A percentile compares a stretch with the other conserved stretches of the same genome.
Conservation (phyloP, 139 green algal genomes). For the Raphidocelis subcapitata region DNA sequence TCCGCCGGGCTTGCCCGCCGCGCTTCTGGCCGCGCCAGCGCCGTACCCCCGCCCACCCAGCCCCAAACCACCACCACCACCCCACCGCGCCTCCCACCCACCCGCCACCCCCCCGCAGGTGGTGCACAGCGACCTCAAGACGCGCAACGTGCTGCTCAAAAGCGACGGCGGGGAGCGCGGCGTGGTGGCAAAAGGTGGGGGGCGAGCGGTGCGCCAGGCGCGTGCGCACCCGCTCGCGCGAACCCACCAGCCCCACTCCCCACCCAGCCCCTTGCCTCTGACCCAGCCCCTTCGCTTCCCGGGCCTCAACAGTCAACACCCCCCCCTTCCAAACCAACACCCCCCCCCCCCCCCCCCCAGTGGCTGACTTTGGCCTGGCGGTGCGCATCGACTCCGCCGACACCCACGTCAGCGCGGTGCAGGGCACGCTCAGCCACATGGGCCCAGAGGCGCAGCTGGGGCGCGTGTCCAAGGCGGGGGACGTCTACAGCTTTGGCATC, state of each 20-base stretch:
- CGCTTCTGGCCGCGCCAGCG: too few relatives aligned
- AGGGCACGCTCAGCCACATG: slow-evolving; percentile 31
- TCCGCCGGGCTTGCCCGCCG: too few relatives aligned
- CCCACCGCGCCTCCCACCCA: too few relatives aligned
- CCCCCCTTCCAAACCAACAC: too few relatives aligned
- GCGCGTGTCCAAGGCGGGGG: slow-evolving; percentile 12
- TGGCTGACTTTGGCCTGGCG: slow-evolving; percentile 57
- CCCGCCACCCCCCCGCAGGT: slow-evolving; percentile 12
- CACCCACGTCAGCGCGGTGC: slow-evolving; percentile 43
- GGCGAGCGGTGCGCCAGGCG: too few relatives aligned
- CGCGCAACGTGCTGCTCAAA: slow-evolving; percentile 29
- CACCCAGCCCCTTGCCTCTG: too few relatives aligned
- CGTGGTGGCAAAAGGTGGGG: slow-evolving; percentile 11
- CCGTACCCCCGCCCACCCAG: too few relatives aligned
- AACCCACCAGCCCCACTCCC: too few relatives aligned
- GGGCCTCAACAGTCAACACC: too few relatives aligned
- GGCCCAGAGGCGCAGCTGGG: slow-evolving; percentile 29
- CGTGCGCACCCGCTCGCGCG: too few relatives aligned
- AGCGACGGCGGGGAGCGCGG: slow-evolving; percentile 12
- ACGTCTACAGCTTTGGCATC: slow-evolving; percentile 43
- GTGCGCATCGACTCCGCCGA: slow-evolving; percentile 45
- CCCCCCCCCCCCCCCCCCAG: slow-evolving; percentile 15
- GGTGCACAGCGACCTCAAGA: slow-evolving; percentile 21
- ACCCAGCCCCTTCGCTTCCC: too few relatives aligned
- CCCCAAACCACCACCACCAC: too few relatives aligned